Percentiles rank a stretch among this genome's conserved stretches.
These are phyloP conservation scores for Camelina sativa DNA, from an alignment of 345 rosid species.

Conservation along the genomic window DNA sequence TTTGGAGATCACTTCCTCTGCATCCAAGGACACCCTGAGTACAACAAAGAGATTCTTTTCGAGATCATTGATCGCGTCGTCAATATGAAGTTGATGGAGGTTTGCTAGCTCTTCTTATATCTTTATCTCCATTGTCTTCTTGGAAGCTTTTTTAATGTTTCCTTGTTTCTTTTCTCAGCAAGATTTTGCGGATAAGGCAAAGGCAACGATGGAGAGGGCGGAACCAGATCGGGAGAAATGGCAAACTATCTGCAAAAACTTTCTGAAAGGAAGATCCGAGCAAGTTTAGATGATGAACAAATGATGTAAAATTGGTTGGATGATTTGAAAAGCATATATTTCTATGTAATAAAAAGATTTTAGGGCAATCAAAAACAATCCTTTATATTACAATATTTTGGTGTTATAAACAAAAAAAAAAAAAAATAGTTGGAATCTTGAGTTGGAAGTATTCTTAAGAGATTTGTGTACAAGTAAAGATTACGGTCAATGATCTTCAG, in stretches of 20 bases:
- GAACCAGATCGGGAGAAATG: slow-evolving; percentile 40
- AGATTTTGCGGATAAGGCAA: slow-evolving; percentile 41
- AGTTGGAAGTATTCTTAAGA: slow-evolving; percentile 24
- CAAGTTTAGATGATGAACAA: slow-evolving; percentile 8
- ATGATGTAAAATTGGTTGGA: not conserved
- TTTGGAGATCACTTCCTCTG: slow-evolving; percentile 62
- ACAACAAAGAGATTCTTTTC: slow-evolving; percentile 76
- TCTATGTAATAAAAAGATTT: not conserved
- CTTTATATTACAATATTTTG: slow-evolving; percentile 29
- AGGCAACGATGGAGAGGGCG: slow-evolving; percentile 30
- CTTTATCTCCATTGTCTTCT: not conserved
- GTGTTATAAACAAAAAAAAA: not conserved
- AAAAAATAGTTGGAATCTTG: not conserved
- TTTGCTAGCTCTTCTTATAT: slow-evolving; percentile 16
- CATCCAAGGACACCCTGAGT: slow-evolving; percentile 96
- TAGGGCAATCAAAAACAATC: not conserved
- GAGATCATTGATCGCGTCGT: slow-evolving; percentile 79
- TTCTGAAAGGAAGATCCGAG: not conserved
- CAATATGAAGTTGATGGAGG: slow-evolving; percentile 55
- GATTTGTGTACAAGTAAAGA: slow-evolving; percentile 36
- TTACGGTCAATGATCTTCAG: slow-evolving; percentile 60
- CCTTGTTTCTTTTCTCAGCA: slow-evolving; percentile 21
- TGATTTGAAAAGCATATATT: not conserved
- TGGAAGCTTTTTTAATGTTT: slow-evolving; percentile 3
- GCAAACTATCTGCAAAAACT: slow-evolving; percentile 43